These are phyloP conservation scores for Sphaerosporella brunnea DNA, from an alignment of 495 filamentous ascomycete species.

Conservation along the genomic window DNA sequence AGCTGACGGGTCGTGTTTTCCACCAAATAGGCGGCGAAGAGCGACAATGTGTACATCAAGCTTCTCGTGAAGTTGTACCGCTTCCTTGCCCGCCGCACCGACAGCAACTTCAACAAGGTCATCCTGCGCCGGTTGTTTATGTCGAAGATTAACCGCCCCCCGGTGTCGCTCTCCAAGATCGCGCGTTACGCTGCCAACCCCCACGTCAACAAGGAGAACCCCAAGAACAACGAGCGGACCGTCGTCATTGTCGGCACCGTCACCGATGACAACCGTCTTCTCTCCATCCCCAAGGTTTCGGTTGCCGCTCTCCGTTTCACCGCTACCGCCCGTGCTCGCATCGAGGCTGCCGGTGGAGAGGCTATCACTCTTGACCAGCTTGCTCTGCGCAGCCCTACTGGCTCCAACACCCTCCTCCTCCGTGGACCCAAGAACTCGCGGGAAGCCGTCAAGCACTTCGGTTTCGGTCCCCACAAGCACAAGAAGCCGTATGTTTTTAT, in stretches of 20 bases:
- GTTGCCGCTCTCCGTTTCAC: constrained; percentile 92
- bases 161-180: constrained; percentile 81
- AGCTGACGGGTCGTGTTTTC: too few relatives aligned
- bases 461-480: constrained; percentile 87
- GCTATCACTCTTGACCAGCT: constrained; percentile 89
- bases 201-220: constrained; percentile 35
- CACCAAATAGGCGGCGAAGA: constrained; percentile 79
- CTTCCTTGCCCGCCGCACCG: constrained; percentile 93
- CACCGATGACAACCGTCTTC: constrained; percentile 30
- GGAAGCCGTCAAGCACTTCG: constrained; percentile 98
- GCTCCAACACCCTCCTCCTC: constrained; percentile 83
- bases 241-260: constrained; percentile 38
- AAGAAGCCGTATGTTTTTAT: constrained; percentile 47
- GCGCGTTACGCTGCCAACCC: constrained; percentile 43
- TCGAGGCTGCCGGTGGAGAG: constrained; percentile 83
- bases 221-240: constrained; percentile 57
- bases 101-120: constrained; percentile 90
- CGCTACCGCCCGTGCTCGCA: constrained; percentile 80
- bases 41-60: constrained; percentile 94
- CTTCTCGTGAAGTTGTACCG: constrained; percentile 97
- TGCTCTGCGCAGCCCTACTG: constrained; percentile 78
- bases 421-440: constrained; percentile 91
- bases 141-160: constrained; percentile 92
- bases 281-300: constrained; percentile 72
- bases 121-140: constrained; percentile 92